Base-by-base conservation (phyloP, 768 basidiomycete species). In the Tulasnella sp. region DNA sequence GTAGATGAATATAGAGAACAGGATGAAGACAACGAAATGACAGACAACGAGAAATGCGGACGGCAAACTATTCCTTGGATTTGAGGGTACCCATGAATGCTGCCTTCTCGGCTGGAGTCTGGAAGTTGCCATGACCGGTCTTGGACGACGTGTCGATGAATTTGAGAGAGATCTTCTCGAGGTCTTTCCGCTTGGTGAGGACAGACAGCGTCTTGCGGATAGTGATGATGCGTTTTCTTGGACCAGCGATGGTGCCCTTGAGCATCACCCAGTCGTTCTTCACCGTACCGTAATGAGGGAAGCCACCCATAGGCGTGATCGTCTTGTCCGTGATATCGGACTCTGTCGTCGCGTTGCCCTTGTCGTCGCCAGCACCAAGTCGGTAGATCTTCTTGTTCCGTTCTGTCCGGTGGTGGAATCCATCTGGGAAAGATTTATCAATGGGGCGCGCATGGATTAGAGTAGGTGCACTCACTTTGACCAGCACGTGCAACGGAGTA, bases 401-500 rank as follows among this genome's bases (percentile, higher is more conserved):
- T 74, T 96, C 91, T 56, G 90, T 93, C 67, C 92, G 88, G 76
- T 97, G 92, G 66, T 91, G 90, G 75, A 91, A 92, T 62, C 90
- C 90, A 69, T 92, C 60, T 61, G 21, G 4, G 40, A 17, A n/a
- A 23, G 23, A 19, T 9, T 36, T 7, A 37, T 62, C 45, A 3
- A 25, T 7, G 41, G 12, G 3, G 19, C 19, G 25, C 29, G 46
- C 11, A 32, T 17, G 25, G 9, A 25, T 7, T 17, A n/a, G 40
- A 15, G 32, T 23, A 2, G 37, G 5, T 45, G 14, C 34, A 51
- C 60, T n/a, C 29, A 61, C 60, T 88, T 86, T 97, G 94, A 88
- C 96, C 96, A 65, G 96, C 93, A 78, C 96, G 93, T 61, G 93
- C 96, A 66, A 99, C 96, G n/a, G 92, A 93, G 83, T 91, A 98